These are phyloP conservation scores for Pulveroboletus sp. DNA, from an alignment of 768 basidiomycete species.

Conservation along the genomic window DNA sequence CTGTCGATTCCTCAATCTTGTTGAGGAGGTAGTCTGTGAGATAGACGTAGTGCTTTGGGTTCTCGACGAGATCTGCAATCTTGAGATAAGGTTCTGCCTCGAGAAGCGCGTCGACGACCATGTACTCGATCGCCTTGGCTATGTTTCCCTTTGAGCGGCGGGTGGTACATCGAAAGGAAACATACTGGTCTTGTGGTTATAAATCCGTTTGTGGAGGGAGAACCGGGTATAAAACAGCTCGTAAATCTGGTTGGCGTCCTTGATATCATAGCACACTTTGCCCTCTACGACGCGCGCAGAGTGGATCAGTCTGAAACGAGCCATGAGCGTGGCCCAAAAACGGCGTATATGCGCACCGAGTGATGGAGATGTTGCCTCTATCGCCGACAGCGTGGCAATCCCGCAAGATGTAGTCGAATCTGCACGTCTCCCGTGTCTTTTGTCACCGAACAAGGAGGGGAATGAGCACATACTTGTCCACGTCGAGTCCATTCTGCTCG, in stretches of 20 bases:
- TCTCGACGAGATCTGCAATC: constrained; percentile 52
- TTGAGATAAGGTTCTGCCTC: constrained; percentile 63
- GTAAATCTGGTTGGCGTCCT: constrained; percentile 74
- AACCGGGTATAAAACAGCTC: constrained; percentile 74
- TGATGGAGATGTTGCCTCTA: constrained; percentile 46
- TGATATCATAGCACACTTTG: constrained; percentile 79
- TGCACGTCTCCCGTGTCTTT: constrained; percentile 22
- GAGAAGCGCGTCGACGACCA: constrained; percentile 80
- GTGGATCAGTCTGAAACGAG: constrained; percentile 54
- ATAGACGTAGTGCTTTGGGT: constrained; percentile 58
- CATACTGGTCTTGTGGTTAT: constrained; percentile 70
- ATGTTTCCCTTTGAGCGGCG: neutral
- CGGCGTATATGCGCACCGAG: constrained; percentile 34
- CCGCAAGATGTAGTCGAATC: constrained; percentile 80
- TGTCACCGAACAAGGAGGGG: neutral
- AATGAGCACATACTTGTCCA: constrained; percentile 61
- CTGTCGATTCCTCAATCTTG: constrained; percentile 53
- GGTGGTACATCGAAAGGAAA: neutral
- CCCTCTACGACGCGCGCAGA: constrained; percentile 74
- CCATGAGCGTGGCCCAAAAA: neutral
- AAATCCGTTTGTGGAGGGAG: constrained; percentile 79
- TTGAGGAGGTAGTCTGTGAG: constrained; percentile 69
- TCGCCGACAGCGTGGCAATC: constrained; percentile 75
- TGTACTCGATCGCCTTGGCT: constrained; percentile 80
- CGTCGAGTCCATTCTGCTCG: constrained; percentile 77